These are phyloP conservation scores for Leishmania martiniquensis DNA, from an alignment of 208 protist species.

Conservation along the genomic window DNA sequence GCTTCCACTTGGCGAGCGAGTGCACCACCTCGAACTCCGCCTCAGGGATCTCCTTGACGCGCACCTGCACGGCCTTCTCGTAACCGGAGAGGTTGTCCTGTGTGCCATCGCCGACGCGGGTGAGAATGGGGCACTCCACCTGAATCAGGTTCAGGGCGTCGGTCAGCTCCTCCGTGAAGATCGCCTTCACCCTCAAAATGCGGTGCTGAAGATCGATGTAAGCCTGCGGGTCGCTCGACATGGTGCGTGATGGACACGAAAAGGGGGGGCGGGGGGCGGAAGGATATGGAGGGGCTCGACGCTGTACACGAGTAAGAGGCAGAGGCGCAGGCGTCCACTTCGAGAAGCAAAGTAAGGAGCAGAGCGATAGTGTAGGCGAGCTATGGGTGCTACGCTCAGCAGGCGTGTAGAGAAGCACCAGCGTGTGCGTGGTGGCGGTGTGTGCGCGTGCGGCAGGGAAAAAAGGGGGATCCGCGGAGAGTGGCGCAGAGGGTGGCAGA, in stretches of 20 bases:
- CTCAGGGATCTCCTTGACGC: slow-evolving; percentile 81
- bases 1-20: slow-evolving; percentile 95
- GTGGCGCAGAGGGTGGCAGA: not conserved
- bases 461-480: not conserved
- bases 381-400: not conserved
- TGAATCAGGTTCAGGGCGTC: slow-evolving; percentile 73
- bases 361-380: too few species aligned
- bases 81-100: slow-evolving; percentile 92
- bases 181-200: slow-evolving; percentile 70
- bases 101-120: slow-evolving; percentile 77
- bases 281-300: not conserved
- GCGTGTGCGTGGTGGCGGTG: not conserved
- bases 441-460: not conserved
- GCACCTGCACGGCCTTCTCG: slow-evolving; percentile 88
- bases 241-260: slow-evolving; percentile 5
- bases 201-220: slow-evolving; percentile 74
- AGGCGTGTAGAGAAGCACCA: not conserved
- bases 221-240: slow-evolving; percentile 39
- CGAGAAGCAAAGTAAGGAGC: not conserved
- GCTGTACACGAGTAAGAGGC: not conserved
- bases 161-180: slow-evolving; percentile 71
- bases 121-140: slow-evolving; percentile 85
- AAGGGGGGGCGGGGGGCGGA: not conserved
- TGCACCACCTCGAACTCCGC: slow-evolving; percentile 86
- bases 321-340: not conserved